These are phyloP conservation scores for Magnaporthiopsis rhizophila DNA, from an alignment of 2,329 filamentous ascomycete species.

Conservation along the genomic window DNA sequence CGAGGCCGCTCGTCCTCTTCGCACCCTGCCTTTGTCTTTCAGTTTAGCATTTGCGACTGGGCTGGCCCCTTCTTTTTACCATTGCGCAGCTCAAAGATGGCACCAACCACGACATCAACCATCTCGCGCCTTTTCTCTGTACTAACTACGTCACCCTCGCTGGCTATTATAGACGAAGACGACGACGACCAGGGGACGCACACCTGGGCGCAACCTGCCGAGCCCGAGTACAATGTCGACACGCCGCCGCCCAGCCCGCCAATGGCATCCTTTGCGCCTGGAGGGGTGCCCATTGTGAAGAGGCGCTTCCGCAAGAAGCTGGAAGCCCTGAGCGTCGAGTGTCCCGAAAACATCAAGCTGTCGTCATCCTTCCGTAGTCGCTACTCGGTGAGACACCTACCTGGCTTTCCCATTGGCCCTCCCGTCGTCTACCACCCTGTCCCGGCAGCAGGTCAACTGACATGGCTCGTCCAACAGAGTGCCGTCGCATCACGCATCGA, in stretches of 20 bases:
- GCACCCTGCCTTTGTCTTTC: not conserved
- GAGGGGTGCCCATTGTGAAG: constrained; percentile 45
- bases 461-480: constrained; percentile 34
- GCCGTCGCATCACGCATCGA: constrained; percentile 66
- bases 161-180: constrained; percentile 35
- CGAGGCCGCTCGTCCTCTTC: constrained; percentile 8
- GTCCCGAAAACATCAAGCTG: constrained; percentile 30
- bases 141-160: constrained; percentile 12
- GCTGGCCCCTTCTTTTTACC: not conserved
- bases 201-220: constrained; percentile 35
- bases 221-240: constrained; percentile 24
- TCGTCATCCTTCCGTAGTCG: constrained; percentile 38
- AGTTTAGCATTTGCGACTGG: not conserved
- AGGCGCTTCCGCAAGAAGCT: constrained; percentile 45
- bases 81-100: not conserved
- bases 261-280: constrained; percentile 48
- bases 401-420: constrained; percentile 3
- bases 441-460: constrained; percentile 6
- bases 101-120: not conserved
- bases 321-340: constrained; percentile 34
- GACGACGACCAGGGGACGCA: constrained; percentile 34
- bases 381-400: constrained; percentile 39
- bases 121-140: constrained; percentile 6
- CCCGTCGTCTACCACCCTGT: not conserved
- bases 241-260: constrained; percentile 34